A percentile compares a stretch with the other conserved stretches of the same genome.
Conservation (phyloP, 108 stramenopile genomes). For the Asterionellopsis glacialis region DNA sequence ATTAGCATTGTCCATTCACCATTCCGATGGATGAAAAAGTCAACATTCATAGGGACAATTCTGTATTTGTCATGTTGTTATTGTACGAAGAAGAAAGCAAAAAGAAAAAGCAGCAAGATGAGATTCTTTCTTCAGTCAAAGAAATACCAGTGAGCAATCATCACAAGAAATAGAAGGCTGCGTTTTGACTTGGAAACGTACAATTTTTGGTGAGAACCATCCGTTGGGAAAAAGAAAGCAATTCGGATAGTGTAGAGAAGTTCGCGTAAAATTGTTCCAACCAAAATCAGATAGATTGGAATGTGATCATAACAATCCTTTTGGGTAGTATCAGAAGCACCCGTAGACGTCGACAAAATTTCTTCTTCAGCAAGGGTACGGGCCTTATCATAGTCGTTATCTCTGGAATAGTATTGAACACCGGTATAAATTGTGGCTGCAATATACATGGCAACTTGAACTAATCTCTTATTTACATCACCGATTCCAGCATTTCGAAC, state of each 20-base stretch:
- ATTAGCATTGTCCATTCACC: constrained; percentile 72
- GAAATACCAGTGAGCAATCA: neutral
- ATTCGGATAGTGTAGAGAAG: constrained; percentile 2
- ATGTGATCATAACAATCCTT: neutral
- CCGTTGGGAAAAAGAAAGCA: constrained; percentile 19
- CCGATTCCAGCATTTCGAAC: constrained; percentile 9
- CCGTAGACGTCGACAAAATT: too few species aligned
- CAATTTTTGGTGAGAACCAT: constrained; percentile 29
- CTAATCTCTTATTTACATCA: neutral
- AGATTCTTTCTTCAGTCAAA: neutral
- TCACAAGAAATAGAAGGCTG: neutral
- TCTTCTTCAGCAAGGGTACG: too few species aligned
- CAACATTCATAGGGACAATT: constrained; percentile 53
- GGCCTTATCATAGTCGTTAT: too few species aligned
- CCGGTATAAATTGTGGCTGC: constrained; percentile 22
- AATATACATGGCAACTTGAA: constrained; percentile 5
- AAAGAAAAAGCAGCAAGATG: constrained; percentile 2
- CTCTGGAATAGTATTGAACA: neutral
- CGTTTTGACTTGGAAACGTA: too few species aligned
- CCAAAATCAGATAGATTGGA: constrained; percentile 18
- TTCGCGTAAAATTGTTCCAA: neutral
- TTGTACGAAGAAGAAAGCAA: constrained; percentile 4
- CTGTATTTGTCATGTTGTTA: neutral
- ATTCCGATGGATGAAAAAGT: constrained; percentile 62
- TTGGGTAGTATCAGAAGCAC: too few species aligned